These are phyloP conservation scores for Scytalidium lignicola DNA, from an alignment of 2,329 filamentous ascomycete genomes.

Conservation along the genomic window DNA sequence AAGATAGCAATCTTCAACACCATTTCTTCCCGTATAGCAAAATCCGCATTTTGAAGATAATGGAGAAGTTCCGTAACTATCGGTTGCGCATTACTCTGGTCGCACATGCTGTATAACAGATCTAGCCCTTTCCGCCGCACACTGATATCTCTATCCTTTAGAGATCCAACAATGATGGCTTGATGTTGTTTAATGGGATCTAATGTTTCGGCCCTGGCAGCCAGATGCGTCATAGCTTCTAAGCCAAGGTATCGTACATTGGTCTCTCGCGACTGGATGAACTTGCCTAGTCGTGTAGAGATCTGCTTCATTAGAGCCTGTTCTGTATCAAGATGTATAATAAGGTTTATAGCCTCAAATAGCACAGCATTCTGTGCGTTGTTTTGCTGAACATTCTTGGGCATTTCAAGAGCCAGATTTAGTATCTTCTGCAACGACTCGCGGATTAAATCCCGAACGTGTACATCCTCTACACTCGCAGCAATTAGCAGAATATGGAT, in stretches of 20 bases:
- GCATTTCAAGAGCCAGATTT: constrained; percentile 84
- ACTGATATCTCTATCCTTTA: constrained; percentile 95
- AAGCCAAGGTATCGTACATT: constrained; percentile 94
- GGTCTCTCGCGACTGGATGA: constrained; percentile 94
- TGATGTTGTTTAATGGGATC: constrained; percentile 98
- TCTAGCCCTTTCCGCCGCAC: constrained; percentile 94
- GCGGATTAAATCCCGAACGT: constrained; percentile 85
- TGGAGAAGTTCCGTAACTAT: constrained; percentile 92
- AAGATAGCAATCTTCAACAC: constrained; percentile 97
- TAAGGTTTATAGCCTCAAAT: constrained; percentile 97
- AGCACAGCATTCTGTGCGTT: constrained; percentile 97
- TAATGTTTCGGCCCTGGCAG: constrained; percentile 85
- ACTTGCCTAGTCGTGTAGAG: constrained; percentile 82
- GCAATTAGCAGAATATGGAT: constrained; percentile 17
- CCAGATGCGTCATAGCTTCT: constrained; percentile 97
- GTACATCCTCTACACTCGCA: constrained; percentile 67
- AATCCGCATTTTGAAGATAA: constrained; percentile 94
- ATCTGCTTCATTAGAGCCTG: constrained; percentile 94
- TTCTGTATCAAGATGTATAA: constrained; percentile 95
- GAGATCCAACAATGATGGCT: constrained; percentile 86
- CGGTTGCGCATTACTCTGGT: constrained; percentile 85
- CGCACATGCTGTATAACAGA: constrained; percentile 98
- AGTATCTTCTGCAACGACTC: constrained; percentile 88
- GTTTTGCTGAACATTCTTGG: constrained; percentile 98
- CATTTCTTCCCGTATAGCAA: constrained; percentile 98